Evolutionary conservation across 306 rosid species (phyloP).

Genomic region (Quercus agrifolia): DNA sequence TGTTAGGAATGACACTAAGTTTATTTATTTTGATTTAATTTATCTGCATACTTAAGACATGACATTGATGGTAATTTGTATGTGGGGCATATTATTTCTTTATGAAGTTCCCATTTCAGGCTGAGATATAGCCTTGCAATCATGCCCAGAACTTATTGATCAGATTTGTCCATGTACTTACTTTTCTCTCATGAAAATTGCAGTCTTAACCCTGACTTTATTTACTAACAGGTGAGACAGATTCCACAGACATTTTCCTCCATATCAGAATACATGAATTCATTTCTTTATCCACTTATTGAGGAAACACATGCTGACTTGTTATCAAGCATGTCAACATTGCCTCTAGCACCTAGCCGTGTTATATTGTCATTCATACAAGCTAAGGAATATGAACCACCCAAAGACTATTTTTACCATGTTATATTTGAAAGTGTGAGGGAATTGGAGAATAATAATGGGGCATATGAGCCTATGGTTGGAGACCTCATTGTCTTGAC

Average conservation of each 20-base stretch:
- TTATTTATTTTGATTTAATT: background rate
- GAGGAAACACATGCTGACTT: slow-evolving; percentile 57
- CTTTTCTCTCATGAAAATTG: background rate
- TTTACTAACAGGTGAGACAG: slow-evolving; percentile 30
- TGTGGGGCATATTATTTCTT: too few species aligned
- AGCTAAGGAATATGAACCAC: background rate
- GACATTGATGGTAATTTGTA: too few species aligned
- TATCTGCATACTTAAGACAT: too few species aligned
- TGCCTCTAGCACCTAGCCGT: slow-evolving; percentile 33
- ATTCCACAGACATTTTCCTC: slow-evolving; percentile 47
- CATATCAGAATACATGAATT: slow-evolving; percentile 28
- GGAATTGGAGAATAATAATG: background rate
- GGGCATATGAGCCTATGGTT: slow-evolving; percentile 30
- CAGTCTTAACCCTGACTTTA: background rate
- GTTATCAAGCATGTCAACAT: slow-evolving; percentile 24
- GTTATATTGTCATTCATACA: slow-evolving; percentile 19
- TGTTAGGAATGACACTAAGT: too few species aligned
- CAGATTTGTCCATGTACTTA: background rate
- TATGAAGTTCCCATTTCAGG: too few species aligned
- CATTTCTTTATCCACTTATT: slow-evolving; percentile 45
- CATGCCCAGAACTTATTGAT: background rate
- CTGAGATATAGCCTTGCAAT: background rate
- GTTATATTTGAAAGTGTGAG: background rate
- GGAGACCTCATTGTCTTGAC: slow-evolving; percentile 58
- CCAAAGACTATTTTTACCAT: slow-evolving; percentile 19